Evolutionary conservation across 176 grass and related monocot species (phyloP).

Genomic region (Triticum timopheevii): DNA sequence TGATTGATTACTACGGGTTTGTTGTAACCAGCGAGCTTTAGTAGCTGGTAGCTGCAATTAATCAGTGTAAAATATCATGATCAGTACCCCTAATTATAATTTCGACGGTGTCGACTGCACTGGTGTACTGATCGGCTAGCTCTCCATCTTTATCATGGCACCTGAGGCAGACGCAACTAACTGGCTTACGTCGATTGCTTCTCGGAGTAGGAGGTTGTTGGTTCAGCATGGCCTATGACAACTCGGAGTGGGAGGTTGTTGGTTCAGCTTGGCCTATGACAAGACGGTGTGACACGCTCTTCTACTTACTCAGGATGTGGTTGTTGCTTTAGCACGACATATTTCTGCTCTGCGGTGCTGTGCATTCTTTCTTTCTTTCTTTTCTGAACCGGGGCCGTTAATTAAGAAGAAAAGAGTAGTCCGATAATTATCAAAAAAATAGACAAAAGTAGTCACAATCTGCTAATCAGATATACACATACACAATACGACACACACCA

Average conservation of each 20-base stretch:
- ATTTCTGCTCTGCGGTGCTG: too few species aligned
- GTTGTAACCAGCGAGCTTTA: neutral
- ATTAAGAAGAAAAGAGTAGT: too few species aligned
- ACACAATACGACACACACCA: too few species aligned
- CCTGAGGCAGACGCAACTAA: neutral
- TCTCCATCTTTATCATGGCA: neutral
- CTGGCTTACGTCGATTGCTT: conserved; percentile 20
- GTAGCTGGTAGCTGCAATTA: neutral
- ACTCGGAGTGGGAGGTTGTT: neutral
- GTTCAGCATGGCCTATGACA: neutral
- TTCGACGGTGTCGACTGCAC: neutral
- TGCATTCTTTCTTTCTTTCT: too few species aligned
- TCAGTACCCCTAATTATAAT: neutral
- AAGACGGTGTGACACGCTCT: neutral
- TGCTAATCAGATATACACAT: too few species aligned
- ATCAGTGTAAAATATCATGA: neutral
- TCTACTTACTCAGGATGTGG: neutral
- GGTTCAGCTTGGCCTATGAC: conserved; percentile 11
- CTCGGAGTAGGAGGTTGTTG: neutral
- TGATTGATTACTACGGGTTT: neutral
- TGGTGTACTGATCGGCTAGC: neutral
- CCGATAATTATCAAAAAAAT: too few species aligned
- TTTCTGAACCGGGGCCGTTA: too few species aligned
- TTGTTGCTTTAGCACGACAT: neutral
- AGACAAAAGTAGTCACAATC: too few species aligned